phyloP scores from a whole-genome alignment of 2,329 filamentous ascomycete species.

The Arthrobotrys musiformis region DNA sequence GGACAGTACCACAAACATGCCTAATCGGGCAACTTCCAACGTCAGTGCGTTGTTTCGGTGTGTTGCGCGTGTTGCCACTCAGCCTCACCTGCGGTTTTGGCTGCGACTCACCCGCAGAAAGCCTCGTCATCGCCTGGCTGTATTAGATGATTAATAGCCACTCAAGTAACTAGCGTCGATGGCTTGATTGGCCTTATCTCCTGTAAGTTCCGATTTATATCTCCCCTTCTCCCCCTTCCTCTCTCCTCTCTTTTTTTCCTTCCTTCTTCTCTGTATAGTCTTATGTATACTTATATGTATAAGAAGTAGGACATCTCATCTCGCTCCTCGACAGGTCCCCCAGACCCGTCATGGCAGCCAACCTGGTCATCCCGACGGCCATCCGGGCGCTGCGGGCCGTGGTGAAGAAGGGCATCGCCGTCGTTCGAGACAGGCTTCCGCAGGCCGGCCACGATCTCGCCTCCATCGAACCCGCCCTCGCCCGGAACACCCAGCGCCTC shows the following conservation, averaged over 20 bases:
- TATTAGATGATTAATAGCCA: too few species aligned
- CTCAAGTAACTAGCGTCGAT: not conserved
- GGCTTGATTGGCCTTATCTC: not conserved
- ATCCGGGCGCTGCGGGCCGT: conserved; percentile 62
- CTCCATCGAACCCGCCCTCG: conserved; percentile 71
- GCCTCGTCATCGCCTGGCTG: conserved; percentile 43
- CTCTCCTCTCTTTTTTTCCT: conserved; percentile 1
- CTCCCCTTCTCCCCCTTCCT: not conserved
- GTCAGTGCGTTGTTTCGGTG: conserved; percentile 6
- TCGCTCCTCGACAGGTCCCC: conserved; percentile 50
- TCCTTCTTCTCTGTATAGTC: not conserved
- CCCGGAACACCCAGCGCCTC: conserved; percentile 69
- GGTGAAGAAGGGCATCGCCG: conserved; percentile 65
- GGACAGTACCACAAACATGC: not conserved
- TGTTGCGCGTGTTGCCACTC: not conserved
- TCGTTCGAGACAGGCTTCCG: conserved; percentile 65
- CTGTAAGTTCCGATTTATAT: conserved; percentile 11
- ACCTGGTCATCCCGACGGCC: conserved; percentile 51
- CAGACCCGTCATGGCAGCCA: conserved; percentile 56
- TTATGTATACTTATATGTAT: conserved; percentile 9
- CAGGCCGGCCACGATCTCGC: conserved; percentile 64
- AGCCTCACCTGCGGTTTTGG: conserved; percentile 22
- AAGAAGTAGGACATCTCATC: conserved; percentile 1
- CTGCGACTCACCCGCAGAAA: not conserved
- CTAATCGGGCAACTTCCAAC: not conserved